Base-by-base conservation (phyloP, 495 filamentous ascomycete species). In the Penicillium samsonianum region DNA sequence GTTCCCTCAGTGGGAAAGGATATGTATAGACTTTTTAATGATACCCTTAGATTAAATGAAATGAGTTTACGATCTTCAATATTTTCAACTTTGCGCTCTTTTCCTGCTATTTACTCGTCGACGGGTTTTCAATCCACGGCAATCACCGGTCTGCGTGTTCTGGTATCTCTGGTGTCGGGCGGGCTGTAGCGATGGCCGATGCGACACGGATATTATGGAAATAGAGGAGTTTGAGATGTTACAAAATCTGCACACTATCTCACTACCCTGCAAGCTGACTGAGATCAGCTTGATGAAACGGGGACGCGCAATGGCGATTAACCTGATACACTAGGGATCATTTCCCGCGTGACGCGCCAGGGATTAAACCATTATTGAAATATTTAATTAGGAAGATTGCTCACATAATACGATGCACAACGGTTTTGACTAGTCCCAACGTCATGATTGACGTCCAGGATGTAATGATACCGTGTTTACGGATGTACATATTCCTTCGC, bases 11-110 rank as follows among this genome's bases (percentile, higher is more conserved):
- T 25, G 17, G 45, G 17, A 8, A 5, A 23, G 25, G 2, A 50
- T 49, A 12, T 50, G 30, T 19, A 50, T 57, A 50, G 46, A 50
- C 11, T 25, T 47, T 45, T 45, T 47, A 57, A 42, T 57, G 55
- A 57, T 51, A 57, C 55, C 55, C 46, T 22, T 57, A 50, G 35
- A 50, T 22, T 50, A 33, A 43, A 50, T 50, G 45, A 50, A 41
- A 57, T 43, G 55, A 57, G 17, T 43, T 55, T 25, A 50, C 38
- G 55, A 47, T 46, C 14, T 16, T 38, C 33, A n/a, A 28, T 28
- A n/a, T 26, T 11, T n/a, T 5, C 14, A 25, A 38, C 16, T 6
- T 7, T 8, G 16, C 37, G 19, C 25, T 17, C 17, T 17, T 38
- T 14, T 26, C 10, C 10, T 16, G 19, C 19, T 50, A 11, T 6